These are phyloP conservation scores for Fusarium tjaetaba DNA, from an alignment of 2,329 filamentous ascomycete species.

Conservation along the genomic window DNA sequence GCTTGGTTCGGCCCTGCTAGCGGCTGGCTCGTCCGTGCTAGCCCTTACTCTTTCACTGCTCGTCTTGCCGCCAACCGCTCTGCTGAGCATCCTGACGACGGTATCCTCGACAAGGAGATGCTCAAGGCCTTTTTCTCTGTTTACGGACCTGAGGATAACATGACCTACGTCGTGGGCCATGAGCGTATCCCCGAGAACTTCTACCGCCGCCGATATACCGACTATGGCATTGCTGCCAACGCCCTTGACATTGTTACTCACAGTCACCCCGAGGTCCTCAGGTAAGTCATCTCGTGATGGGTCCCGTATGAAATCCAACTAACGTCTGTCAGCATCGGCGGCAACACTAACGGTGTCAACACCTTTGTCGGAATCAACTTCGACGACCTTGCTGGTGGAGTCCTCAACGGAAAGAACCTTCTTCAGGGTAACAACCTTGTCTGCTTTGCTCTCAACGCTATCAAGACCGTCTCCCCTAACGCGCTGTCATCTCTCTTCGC, in stretches of 20 bases:
- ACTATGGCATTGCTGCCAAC: constrained; percentile 58
- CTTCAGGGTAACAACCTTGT: constrained; percentile 58
- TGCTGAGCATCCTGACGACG: constrained; percentile 50
- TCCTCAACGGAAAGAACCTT: constrained; percentile 54
- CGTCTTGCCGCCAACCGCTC: constrained; percentile 58
- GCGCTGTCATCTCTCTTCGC: constrained; percentile 51
- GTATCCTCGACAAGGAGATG: constrained; percentile 43
- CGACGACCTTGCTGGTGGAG: constrained; percentile 54
- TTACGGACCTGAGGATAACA: constrained; percentile 47
- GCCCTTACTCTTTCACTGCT: constrained; percentile 57
- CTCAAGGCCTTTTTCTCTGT: constrained; percentile 60
- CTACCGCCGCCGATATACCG: constrained; percentile 53
- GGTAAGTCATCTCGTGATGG: not conserved
- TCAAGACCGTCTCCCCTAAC: constrained; percentile 55
- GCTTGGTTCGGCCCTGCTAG: constrained; percentile 65
- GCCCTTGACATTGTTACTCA: constrained; percentile 52
- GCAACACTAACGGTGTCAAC: constrained; percentile 62
- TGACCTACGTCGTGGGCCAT: constrained; percentile 58
- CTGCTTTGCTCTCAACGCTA: constrained; percentile 53
- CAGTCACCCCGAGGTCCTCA: constrained; percentile 54
- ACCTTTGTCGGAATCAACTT: constrained; percentile 60
- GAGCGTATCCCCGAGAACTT: constrained; percentile 64
- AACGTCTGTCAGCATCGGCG: constrained; percentile 53
- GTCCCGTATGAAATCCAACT: rapidly evolving
- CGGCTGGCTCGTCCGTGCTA: constrained; percentile 59